phyloP scores from a whole-genome alignment of 768 basidiomycete genomes.

The Suillus ampliporus region DNA sequence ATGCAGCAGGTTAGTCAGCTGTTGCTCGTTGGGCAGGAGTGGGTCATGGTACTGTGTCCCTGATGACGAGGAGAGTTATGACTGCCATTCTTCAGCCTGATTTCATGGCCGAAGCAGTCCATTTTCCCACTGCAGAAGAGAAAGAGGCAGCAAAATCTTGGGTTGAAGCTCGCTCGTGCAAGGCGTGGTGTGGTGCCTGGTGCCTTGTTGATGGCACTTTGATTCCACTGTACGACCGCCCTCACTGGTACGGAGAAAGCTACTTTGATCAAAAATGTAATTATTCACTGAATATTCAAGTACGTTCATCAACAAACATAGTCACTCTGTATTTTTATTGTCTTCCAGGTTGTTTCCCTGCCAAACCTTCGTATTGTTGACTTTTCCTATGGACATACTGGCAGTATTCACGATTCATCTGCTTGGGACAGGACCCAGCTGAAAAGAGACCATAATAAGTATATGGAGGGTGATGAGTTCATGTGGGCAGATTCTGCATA shows the following conservation, averaged over 20 bases:
- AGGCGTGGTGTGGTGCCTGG: constrained; percentile 44
- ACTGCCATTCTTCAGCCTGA: constrained; percentile 32
- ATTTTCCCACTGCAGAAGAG: constrained; percentile 36
- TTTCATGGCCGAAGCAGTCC: constrained; percentile 34
- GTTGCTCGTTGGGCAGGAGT: constrained; percentile 47
- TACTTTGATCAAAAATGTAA: constrained; percentile 47
- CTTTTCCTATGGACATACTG: constrained; percentile 38
- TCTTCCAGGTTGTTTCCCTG: constrained; percentile 28
- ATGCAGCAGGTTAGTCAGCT: constrained; percentile 38
- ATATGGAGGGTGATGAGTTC: no score
- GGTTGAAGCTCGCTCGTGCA: no score
- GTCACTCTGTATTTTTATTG: neutral
- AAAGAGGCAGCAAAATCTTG: no score
- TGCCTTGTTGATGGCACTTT: constrained; percentile 47
- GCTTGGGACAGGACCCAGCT: no score
- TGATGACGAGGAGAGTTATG: constrained; percentile 32
- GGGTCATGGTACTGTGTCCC: constrained; percentile 36
- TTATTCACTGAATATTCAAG: constrained; percentile 46
- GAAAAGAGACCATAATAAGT: no score
- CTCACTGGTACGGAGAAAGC: constrained; percentile 40
- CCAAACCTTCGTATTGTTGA: constrained; percentile 43
- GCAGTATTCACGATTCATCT: constrained; percentile 40
- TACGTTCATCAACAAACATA: constrained; percentile 15
- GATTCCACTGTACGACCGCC: constrained; percentile 30
- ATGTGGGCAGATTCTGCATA: no score